These are phyloP conservation scores for Licmophora abbreviata DNA, from an alignment of 108 stramenopile genomes.

Conservation along the genomic window DNA sequence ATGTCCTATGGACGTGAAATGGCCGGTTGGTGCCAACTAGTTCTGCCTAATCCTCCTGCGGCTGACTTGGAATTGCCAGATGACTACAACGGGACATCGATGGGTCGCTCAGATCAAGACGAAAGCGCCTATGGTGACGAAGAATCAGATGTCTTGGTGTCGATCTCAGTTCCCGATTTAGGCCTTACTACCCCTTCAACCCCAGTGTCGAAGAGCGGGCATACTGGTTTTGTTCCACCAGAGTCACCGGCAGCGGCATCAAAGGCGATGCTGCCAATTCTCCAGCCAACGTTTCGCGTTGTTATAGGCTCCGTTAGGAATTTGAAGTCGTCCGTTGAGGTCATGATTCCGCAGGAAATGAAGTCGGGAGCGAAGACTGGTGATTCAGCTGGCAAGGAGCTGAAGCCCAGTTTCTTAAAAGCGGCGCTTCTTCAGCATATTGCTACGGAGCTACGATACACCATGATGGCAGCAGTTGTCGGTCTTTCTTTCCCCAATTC, in stretches of 20 bases:
- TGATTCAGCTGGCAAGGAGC: background rate
- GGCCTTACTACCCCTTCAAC: too few species aligned
- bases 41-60: slow-evolving; percentile 16
- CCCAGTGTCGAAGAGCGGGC: background rate
- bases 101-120: too few species aligned
- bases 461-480: slow-evolving; percentile 65
- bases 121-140: too few species aligned
- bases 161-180: too few species aligned
- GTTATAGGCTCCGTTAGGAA: slow-evolving; percentile 42
- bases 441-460: slow-evolving; percentile 38
- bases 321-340: slow-evolving; percentile 20
- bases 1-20: slow-evolving; percentile 71
- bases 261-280: slow-evolving; percentile 69
- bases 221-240: background rate
- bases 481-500: slow-evolving; percentile 70
- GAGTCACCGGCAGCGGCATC: slow-evolving; percentile 20
- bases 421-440: slow-evolving; percentile 36
- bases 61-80: background rate
- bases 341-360: slow-evolving; percentile 12
- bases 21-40: slow-evolving; percentile 61
- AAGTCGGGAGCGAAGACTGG: background rate
- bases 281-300: slow-evolving; percentile 68
- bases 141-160: too few species aligned
- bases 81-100: too few species aligned
- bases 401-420: background rate